Evolutionary conservation across 768 basidiomycete genomes (phyloP).

Genomic region (Leccinum rimulosum): DNA sequence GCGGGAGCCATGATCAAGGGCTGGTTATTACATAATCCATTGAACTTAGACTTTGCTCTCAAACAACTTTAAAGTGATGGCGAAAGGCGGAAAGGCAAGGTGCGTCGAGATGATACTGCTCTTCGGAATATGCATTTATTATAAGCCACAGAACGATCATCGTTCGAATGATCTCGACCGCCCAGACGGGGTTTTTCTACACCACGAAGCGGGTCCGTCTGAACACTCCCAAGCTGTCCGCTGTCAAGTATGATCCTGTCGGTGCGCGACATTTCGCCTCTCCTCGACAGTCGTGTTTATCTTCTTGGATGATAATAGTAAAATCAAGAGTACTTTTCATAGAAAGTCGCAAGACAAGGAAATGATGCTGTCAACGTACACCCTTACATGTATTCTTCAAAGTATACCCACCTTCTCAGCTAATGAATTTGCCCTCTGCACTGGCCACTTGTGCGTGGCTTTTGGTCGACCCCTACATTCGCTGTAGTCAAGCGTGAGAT

Average conservation of each 20-base stretch:
- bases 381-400: neutral
- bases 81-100: constrained; percentile 62
- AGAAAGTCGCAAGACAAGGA: constrained; percentile 74
- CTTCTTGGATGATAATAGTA: constrained; percentile 39
- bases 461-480: neutral
- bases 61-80: constrained; percentile 39
- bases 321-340: constrained; percentile 74
- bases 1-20: constrained; percentile 22
- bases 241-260: constrained; percentile 89
- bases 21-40: constrained; percentile 10
- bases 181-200: constrained; percentile 91
- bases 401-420: neutral
- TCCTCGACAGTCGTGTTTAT: neutral
- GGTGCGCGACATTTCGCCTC: constrained; percentile 46
- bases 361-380: constrained; percentile 28
- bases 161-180: constrained; percentile 86
- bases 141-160: constrained; percentile 63
- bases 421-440: neutral
- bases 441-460: neutral
- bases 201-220: constrained; percentile 71
- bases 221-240: constrained; percentile 72
- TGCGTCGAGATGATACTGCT: constrained; percentile 16
- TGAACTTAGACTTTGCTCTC: neutral
- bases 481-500: neutral
- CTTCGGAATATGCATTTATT: neutral